Percentiles rank a stretch among this genome's conserved stretches.
These are phyloP conservation scores for Panaeolus papilionaceus DNA, from an alignment of 768 basidiomycete species.

Conservation along the genomic window DNA sequence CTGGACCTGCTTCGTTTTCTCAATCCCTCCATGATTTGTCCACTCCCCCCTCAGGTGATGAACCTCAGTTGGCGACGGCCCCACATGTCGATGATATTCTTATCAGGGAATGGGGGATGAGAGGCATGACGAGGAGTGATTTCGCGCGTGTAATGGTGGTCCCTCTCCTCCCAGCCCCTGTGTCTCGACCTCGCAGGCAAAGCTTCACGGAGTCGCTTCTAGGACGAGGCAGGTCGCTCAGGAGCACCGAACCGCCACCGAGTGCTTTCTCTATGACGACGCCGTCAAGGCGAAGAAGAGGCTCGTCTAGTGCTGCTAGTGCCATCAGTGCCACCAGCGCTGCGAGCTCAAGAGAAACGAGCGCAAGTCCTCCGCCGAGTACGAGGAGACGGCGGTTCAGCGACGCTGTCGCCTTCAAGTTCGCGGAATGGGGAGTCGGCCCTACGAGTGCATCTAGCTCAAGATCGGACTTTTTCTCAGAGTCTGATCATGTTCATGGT, in stretches of 20 bases:
- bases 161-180: background rate
- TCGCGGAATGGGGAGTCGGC: background rate
- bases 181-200: conserved; percentile 2
- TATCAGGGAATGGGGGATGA: conserved; percentile 4
- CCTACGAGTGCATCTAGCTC: conserved; percentile 9
- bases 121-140: conserved; percentile 5
- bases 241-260: background rate
- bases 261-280: background rate
- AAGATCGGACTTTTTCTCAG: background rate
- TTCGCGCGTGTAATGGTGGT: background rate
- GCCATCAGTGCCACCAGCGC: conserved; percentile 1
- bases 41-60: background rate
- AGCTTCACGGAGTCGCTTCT: conserved; percentile 5
- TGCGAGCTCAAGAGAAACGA: background rate
- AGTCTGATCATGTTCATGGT: background rate
- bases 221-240: conserved; percentile 4
- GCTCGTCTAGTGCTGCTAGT: background rate
- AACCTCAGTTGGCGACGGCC: background rate
- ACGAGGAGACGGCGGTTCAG: conserved; percentile 3
- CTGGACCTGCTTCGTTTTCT: background rate
- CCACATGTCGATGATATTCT: conserved; percentile 8
- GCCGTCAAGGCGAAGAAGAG: background rate
- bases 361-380: background rate
- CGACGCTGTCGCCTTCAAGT: conserved; percentile 7
- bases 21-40: conserved; percentile 2